A percentile compares a stretch with the other conserved stretches of the same genome.
Conservation (phyloP, 192 early-diverging fungal genomes). For the Rhizophagus sp. region DNA sequence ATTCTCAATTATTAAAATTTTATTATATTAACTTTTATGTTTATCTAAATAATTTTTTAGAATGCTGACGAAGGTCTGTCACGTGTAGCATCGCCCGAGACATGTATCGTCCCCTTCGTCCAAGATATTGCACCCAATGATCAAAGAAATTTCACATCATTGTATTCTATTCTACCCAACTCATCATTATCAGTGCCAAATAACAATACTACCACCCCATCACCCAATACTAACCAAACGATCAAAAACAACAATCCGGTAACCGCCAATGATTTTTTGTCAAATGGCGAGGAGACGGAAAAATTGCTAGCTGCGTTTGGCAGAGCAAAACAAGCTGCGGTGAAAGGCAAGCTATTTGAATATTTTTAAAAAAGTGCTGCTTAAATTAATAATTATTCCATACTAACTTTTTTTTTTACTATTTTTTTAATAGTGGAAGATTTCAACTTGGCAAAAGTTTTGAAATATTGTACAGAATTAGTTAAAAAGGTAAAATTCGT, state of each 20-base stretch:
- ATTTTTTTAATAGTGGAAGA: slow-evolving; percentile 54
- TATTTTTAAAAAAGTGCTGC: slow-evolving; percentile 20
- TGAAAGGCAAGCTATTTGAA: slow-evolving; percentile 45
- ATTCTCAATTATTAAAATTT: neutral
- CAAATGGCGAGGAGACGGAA: slow-evolving; percentile 1
- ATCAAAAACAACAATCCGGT: neutral
- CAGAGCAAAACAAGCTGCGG: slow-evolving; percentile 58
- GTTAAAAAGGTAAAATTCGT: slow-evolving; percentile 43
- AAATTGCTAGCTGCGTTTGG: slow-evolving; percentile 42
- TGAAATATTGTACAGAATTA: slow-evolving; percentile 55
- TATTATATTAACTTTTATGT: neutral
- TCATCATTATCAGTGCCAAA: neutral
- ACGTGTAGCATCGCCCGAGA: slow-evolving; percentile 30
- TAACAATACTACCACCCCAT: neutral
- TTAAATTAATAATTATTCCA: neutral
- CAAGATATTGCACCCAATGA: neutral
- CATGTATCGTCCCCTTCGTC: slow-evolving; percentile 23
- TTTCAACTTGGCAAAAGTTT: slow-evolving; percentile 61
- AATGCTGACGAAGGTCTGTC: slow-evolving; percentile 24
- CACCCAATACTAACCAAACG: neutral
- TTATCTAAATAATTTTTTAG: neutral
- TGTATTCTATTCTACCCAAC: slow-evolving; percentile 19
- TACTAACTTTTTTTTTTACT: slow-evolving; percentile 22
- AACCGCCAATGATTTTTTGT: slow-evolving; percentile 8
- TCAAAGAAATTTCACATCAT: slow-evolving; percentile 16